A percentile compares a stretch with the other conserved stretches of the same genome.
Conservation (phyloP, 2,329 filamentous ascomycete species). For the Incumbomyces delicatus region DNA sequence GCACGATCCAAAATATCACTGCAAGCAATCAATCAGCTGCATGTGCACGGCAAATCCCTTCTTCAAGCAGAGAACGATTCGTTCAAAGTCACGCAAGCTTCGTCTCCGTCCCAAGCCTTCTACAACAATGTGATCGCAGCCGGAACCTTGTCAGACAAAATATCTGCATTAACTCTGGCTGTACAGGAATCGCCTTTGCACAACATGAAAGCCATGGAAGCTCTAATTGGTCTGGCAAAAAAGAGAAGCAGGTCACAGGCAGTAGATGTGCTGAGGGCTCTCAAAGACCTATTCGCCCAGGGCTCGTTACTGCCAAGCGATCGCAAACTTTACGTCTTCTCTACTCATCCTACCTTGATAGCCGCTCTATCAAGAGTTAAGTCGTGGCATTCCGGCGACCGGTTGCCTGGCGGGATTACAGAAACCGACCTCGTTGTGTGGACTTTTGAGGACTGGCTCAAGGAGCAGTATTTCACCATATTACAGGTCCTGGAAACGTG, state of each 20-base stretch:
- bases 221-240: slow-evolving; percentile 67
- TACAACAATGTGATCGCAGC: slow-evolving; percentile 94
- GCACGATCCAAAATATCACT: slow-evolving; percentile 14
- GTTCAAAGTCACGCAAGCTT: slow-evolving; percentile 62
- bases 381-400: slow-evolving; percentile 58
- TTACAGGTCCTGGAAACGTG: slow-evolving; percentile 84
- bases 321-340: slow-evolving; percentile 70
- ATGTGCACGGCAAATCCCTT: slow-evolving; percentile 59
- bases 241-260: slow-evolving; percentile 92
- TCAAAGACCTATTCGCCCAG: slow-evolving; percentile 89
- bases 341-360: slow-evolving; percentile 67
- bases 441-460: slow-evolving; percentile 93
- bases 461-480: slow-evolving; percentile 85
- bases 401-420: slow-evolving; percentile 63
- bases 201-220: slow-evolving; percentile 81
- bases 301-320: slow-evolving; percentile 75
- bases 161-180: slow-evolving; percentile 86
- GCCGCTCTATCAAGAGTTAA: slow-evolving; percentile 42
- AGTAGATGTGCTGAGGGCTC: slow-evolving; percentile 78
- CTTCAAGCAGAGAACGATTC: slow-evolving; percentile 67
- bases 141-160: slow-evolving; percentile 91
- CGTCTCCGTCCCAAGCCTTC: slow-evolving; percentile 85
- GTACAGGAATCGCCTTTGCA: slow-evolving; percentile 95
- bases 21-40: slow-evolving; percentile 37
- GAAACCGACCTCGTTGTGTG: slow-evolving; percentile 73